Evolutionary conservation across 768 basidiomycete species (phyloP), one percentile per base, ranked within the genome.

Genomic region (Leucosporidium scottii): DNA sequence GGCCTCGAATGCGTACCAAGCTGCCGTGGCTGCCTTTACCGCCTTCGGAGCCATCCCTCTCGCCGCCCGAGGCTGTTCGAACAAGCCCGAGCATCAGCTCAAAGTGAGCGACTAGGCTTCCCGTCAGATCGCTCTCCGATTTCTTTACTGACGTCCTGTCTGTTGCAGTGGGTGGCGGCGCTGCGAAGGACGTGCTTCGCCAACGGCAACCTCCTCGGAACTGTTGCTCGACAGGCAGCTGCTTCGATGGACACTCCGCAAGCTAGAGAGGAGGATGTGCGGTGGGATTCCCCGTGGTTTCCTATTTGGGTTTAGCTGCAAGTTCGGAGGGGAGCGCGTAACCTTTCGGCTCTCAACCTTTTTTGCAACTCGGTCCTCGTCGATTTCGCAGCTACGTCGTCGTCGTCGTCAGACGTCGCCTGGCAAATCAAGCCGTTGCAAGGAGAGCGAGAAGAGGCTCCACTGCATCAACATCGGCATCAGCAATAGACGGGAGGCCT

Each of bases 21-120:
- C 23, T 13, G 57, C 57, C 20, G 36, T 58, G 2, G 21, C 31
- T 13, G 57, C 30, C 20, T 31, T 58, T 36, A 58, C 57, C 8
- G 9, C 57, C 21, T 31, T 58, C n/a, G 57, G 34, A n/a, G 31
- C 30, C 34, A 58, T 58, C 57, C 57, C 57, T 17, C 57, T 58
- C 57, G 25, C 36, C 17, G 31, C 55, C 21, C 64, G 49, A 10
- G 49, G 50, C 18, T 15, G 31, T 44, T 55, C 39, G 31, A 53
- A 58, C 31, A 28, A 57, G 47, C 56, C 31, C 21, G 53, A 58
- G 36, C 30, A 50, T 34, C 27, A 62, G 55, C 25, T 65, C 49
- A 49, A 31, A 27, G 56, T 58, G 30, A 28, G 56, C 15, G 2
- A 17, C 39, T 44, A 44, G 39, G 8, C 39, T 65, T 20, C 21